Evolutionary conservation across 116 monocot genomes (phyloP), one percentile per base, ranked within the genome.

Genomic region (Phalaenopsis hybrid): DNA sequence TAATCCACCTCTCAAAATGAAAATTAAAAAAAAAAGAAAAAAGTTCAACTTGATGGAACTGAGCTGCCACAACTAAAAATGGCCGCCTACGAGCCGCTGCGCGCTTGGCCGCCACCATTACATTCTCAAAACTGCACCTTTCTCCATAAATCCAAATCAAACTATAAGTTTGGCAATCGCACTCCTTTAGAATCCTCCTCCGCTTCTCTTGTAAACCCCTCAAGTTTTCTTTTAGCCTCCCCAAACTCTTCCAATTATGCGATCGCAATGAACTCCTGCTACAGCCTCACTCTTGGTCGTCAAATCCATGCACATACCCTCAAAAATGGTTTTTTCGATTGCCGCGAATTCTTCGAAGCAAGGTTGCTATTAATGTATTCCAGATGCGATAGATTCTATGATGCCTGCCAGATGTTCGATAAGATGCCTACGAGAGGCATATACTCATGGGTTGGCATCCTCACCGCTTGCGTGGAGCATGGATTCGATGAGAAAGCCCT

Each of bases 241-340:
- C 37, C 72, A n/a, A 16, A 72, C 55, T 70, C 85, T 5, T 43
- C 78, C 3, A 49, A 81, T 57, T 78, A 70, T 48, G 74, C 86
- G 18, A 31, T 57, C 11, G 81, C 74, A 59, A 79, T 79, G 20
- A 75, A 86, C 34, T 79, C 82, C 73, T 86, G 86, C 67, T 21
- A 28, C 41, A 65, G 79, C 82, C 75, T 79, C 33, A 77, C 45
- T 15, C 21, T 82, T 10, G 86, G 59, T 79, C 79, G 37, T 21
- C 86, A 86, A 78, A 72, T 86, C 58, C 86, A 86, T 57, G 78
- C 81, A 48, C 82, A 82, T 23, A 58, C 75, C 79, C 17, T 82
- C 74, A 82, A 86, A 44, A 48, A 41, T 3, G 59, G 58, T 45
- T 82, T 82, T 81, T 74, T 33, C 33, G 44, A 57, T 34, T 33